These are phyloP conservation scores for Emergomyces orientalis DNA, from an alignment of 2,329 filamentous ascomycete genomes.

Conservation along the genomic window DNA sequence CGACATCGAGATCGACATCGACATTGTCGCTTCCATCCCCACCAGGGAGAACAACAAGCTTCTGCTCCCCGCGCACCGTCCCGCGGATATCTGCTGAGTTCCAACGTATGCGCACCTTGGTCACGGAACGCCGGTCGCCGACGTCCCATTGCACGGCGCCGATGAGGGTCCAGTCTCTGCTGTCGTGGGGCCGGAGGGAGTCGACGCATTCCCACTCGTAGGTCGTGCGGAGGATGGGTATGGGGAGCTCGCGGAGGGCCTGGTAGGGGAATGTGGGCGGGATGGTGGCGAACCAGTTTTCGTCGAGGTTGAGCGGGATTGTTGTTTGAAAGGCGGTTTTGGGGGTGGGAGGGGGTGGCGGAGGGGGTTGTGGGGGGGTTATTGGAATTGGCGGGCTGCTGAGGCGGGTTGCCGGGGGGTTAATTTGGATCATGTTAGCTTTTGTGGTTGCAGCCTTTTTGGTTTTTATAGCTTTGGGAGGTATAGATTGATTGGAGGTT, in stretches of 20 bases:
- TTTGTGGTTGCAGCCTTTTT: not conserved
- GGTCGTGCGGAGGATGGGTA: slow-evolving; percentile 10
- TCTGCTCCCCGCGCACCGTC: slow-evolving; percentile 27
- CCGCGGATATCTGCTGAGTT: slow-evolving; percentile 23
- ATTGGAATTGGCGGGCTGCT: not conserved
- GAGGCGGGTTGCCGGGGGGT: not conserved
- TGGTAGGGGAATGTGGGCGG: slow-evolving; percentile 20
- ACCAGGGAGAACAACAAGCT: slow-evolving; percentile 16
- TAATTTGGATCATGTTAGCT: not conserved
- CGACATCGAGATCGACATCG: too few relatives aligned
- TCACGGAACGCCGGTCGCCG: slow-evolving; percentile 21
- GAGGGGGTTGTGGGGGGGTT: not conserved
- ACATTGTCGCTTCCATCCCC: not conserved
- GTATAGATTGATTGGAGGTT: not conserved
- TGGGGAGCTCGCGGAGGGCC: slow-evolving; percentile 10
- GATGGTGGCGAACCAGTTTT: slow-evolving; percentile 23
- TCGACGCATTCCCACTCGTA: slow-evolving; percentile 15
- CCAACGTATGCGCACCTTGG: slow-evolving; percentile 30
- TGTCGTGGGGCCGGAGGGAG: slow-evolving; percentile 10
- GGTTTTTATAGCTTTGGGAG: not conserved
- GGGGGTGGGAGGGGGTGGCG: not conserved
- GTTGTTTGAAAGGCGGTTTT: not conserved
- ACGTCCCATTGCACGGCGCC: slow-evolving; percentile 24
- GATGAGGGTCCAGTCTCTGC: slow-evolving; percentile 19
- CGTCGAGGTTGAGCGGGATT: slow-evolving; percentile 24